Evolutionary conservation across 208 protist genomes (phyloP).

Genomic region (Leishmania tarentolae): DNA sequence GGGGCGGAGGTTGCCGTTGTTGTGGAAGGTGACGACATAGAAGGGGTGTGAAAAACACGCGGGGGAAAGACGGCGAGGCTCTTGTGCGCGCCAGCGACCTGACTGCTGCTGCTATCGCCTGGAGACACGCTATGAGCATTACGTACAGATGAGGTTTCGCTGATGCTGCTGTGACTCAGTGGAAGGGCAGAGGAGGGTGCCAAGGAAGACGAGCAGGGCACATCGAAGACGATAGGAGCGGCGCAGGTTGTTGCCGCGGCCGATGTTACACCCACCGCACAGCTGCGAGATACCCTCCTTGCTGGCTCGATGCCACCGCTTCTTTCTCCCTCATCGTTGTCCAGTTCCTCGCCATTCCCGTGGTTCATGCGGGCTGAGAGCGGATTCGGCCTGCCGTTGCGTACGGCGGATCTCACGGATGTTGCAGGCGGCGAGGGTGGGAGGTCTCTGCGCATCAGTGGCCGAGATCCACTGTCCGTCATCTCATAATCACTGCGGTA

Average conservation of each 20-base stretch:
- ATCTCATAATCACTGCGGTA: neutral
- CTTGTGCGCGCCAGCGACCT: neutral
- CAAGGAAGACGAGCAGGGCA: neutral
- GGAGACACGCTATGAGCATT: neutral
- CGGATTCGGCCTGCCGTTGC: neutral
- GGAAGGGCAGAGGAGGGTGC: neutral
- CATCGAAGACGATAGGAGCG: neutral
- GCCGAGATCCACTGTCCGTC: neutral
- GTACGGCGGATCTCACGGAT: neutral
- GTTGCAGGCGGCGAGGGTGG: neutral
- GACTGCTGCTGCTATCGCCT: neutral
- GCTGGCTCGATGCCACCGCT: neutral
- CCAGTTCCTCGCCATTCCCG: neutral
- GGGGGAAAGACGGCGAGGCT: slow-evolving; percentile 11
- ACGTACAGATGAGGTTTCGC: neutral
- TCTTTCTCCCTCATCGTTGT: neutral
- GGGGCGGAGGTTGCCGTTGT: neutral
- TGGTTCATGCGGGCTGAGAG: neutral
- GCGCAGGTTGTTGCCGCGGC: neutral
- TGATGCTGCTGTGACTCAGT: slow-evolving; percentile 2
- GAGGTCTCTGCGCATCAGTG: neutral
- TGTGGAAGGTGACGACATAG: neutral
- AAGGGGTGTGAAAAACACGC: slow-evolving; percentile 12
- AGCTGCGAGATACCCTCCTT: neutral
- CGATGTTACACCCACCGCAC: neutral